Percentiles rank a stretch among this genome's conserved stretches.
Evolutionary conservation across 495 filamentous ascomycete species (phyloP).

Genomic region (Hypoxylon fuscum): DNA sequence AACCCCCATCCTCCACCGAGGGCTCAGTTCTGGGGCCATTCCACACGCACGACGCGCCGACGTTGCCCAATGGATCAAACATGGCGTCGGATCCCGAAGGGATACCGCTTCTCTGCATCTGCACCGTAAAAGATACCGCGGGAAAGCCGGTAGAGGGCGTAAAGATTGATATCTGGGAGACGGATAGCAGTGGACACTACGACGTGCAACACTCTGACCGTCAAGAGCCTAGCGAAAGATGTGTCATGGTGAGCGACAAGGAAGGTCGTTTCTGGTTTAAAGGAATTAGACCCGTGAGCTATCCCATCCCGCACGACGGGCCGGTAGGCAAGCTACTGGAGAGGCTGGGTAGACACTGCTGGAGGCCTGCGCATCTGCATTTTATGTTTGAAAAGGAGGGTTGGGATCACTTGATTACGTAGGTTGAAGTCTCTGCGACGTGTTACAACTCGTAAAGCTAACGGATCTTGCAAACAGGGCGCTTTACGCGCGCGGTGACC

Average conservation of each 20-base stretch:
- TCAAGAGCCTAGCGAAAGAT: slow-evolving; percentile 78
- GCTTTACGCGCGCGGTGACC: slow-evolving; percentile 83
- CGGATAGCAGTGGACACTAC: slow-evolving; percentile 85
- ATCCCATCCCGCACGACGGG: slow-evolving; percentile 90
- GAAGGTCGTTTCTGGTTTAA: slow-evolving; percentile 88
- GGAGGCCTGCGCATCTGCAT: slow-evolving; percentile 88
- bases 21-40: slow-evolving; percentile 93
- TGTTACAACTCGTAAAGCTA: neutral
- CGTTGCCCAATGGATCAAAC: slow-evolving; percentile 66
- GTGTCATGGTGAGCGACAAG: slow-evolving; percentile 75
- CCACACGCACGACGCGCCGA: slow-evolving; percentile 87
- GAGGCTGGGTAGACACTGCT: slow-evolving; percentile 77
- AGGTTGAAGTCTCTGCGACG: slow-evolving; percentile 44
- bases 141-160: slow-evolving; percentile 74
- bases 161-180: slow-evolving; percentile 94
- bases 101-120: slow-evolving; percentile 78
- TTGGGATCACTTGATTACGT: slow-evolving; percentile 89
- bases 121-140: slow-evolving; percentile 73
- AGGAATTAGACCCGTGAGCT: slow-evolving; percentile 85
- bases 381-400: slow-evolving; percentile 91
- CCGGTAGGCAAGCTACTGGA: slow-evolving; percentile 83
- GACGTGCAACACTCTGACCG: slow-evolving; percentile 85
- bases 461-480: slow-evolving; percentile 57
- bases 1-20: slow-evolving; percentile 77
- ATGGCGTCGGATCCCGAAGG: slow-evolving; percentile 79